Percentiles rank a stretch among this genome's conserved stretches.
Evolutionary conservation across 2,329 filamentous ascomycete genomes (phyloP).

Genomic region (Alternaria arborescens): DNA sequence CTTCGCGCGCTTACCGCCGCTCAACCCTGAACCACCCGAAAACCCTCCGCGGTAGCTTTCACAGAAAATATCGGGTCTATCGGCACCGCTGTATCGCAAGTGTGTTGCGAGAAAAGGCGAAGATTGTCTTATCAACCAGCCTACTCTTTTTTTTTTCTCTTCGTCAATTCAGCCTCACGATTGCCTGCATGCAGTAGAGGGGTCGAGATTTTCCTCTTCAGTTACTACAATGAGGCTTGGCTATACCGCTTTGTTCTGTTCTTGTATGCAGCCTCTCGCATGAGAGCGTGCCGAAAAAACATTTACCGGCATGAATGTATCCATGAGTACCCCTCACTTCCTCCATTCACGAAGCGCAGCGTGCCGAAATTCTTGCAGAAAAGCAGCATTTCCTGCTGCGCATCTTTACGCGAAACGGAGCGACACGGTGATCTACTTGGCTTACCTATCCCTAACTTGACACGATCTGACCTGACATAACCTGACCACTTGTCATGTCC

Average conservation of each 20-base stretch:
- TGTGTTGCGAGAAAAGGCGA: background rate
- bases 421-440: background rate
- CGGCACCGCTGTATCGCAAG: background rate
- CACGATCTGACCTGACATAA: conserved; percentile 9
- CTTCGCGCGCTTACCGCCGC: conserved; percentile 19
- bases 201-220: background rate
- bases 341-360: conserved; percentile 1
- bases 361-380: conserved; percentile 3
- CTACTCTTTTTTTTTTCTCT: background rate
- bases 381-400: background rate
- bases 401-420: background rate
- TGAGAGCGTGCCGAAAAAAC: background rate
- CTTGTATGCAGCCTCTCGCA: background rate
- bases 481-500: conserved; percentile 14
- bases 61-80: background rate
- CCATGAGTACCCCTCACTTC: background rate
- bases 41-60: background rate
- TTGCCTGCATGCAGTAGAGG: conserved; percentile 1
- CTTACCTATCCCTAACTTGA: background rate
- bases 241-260: background rate
- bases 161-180: conserved; percentile 2
- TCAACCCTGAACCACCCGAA: conserved; percentile 2
- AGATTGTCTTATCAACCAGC: background rate
- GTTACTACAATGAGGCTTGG: background rate
- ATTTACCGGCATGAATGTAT: background rate